Base-by-base conservation (phyloP, 1,139 yeast species). In the Arxiozyma bovina region DNA sequence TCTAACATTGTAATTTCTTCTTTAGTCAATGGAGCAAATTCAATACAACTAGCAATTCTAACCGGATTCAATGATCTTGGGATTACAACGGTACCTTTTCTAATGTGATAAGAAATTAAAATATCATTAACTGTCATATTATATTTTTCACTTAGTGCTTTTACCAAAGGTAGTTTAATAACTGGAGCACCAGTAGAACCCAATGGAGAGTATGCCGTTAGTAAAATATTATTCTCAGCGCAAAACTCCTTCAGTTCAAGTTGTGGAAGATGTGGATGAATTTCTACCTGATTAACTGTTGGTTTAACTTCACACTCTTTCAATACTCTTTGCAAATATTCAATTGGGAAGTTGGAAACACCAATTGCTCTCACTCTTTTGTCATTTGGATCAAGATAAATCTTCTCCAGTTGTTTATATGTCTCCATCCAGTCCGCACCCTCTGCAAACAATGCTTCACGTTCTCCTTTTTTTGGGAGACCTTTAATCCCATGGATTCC, bases 201-300 rank as follows among this genome's bases (percentile, higher is more conserved):
- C 60, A 81, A 72, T 48, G 87, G 87, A 11, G 85, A 80, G 64
- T 78, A 82, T 9, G 85, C 83, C 54, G 77, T 79, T 45, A 81
- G 65, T 34, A 70, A 57, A 55, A 82, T 79, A n/a, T 73, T 73
- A 55, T 81, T 68, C 11, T 71, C 63, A 52, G 71, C 70, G 61
- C 77, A 72, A 64, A 65, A 81, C 21, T 75, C 68, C 54, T 72
- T 70, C 58, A 82, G 67, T 44, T 78, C 79, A 15, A 69, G 65
- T 62, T 81, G 85, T 34, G 84, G 81, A 58, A 82, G 70, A 54
- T 73, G 77, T 50, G 86, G 86, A 61, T 82, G 86, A 45, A 79
- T 70, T 66, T 82, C 87, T 54, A 82, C 71, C 67, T 82, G 87
- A 62, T 81, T 76, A 17, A 75, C 76, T 4, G 75, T 80, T 9